Evolutionary conservation across 108 stramenopile species (phyloP).

Genomic region (Cylindrotheca fusiformis): DNA sequence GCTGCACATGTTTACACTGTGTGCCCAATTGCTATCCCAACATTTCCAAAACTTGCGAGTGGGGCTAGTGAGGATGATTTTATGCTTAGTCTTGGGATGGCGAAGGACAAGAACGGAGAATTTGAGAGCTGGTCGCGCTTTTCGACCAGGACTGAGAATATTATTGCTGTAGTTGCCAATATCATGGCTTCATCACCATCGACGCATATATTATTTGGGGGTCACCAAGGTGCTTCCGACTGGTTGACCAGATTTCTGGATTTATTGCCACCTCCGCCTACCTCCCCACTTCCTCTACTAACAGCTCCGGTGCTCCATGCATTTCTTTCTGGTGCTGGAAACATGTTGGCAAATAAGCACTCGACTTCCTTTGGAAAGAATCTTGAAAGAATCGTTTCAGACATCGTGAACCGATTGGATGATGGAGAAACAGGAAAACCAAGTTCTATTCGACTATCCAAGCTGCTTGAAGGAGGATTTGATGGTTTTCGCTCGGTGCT

Average conservation of each 20-base stretch:
- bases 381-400: slow-evolving; percentile 43
- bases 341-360: slow-evolving; percentile 78
- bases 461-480: slow-evolving; percentile 63
- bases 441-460: slow-evolving; percentile 67
- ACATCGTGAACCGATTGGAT: slow-evolving; percentile 64
- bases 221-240: slow-evolving; percentile 60
- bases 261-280: slow-evolving; percentile 54
- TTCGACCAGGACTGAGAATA: slow-evolving; percentile 68
- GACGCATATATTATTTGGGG: slow-evolving; percentile 65
- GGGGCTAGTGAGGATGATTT: slow-evolving; percentile 54
- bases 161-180: slow-evolving; percentile 77
- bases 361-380: slow-evolving; percentile 43
- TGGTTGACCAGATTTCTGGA: slow-evolving; percentile 81
- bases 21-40: slow-evolving; percentile 81
- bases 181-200: slow-evolving; percentile 71
- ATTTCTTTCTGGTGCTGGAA: slow-evolving; percentile 80
- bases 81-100: slow-evolving; percentile 87
- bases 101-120: slow-evolving; percentile 59
- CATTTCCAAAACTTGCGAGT: slow-evolving; percentile 37
- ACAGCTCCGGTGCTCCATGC: slow-evolving; percentile 85
- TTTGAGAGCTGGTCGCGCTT: slow-evolving; percentile 84
- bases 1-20: slow-evolving; percentile 82
- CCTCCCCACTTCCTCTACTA: slow-evolving; percentile 59
- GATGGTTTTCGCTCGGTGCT: slow-evolving; percentile 44
- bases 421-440: slow-evolving; percentile 73